phyloP scores from a whole-genome alignment of 2,329 filamentous ascomycete genomes.

The Rhinocladiella similis region DNA sequence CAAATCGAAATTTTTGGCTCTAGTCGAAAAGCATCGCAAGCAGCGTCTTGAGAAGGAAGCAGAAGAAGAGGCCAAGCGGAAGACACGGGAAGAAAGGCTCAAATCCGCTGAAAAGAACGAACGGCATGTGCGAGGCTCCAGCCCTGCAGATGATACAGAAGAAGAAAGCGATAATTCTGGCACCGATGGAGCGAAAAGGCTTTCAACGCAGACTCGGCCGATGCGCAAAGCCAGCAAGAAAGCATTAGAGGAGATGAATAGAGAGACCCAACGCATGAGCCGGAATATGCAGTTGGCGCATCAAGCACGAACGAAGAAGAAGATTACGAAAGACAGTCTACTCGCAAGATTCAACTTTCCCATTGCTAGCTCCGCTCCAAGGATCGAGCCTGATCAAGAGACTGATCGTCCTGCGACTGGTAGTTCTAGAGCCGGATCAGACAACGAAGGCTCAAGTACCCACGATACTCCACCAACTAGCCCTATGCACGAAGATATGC shows the following conservation, averaged over 20 bases:
- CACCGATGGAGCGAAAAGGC: slow-evolving; percentile 63
- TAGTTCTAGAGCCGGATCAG: slow-evolving; percentile 54
- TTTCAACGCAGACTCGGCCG: slow-evolving; percentile 63
- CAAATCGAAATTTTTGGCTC: slow-evolving; percentile 66
- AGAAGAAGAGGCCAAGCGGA: slow-evolving; percentile 45
- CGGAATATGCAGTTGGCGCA: slow-evolving; percentile 90
- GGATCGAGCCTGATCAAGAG: slow-evolving; percentile 23
- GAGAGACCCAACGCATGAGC: slow-evolving; percentile 88
- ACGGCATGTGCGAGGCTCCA: slow-evolving; percentile 31
- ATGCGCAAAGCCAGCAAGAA: slow-evolving; percentile 89
- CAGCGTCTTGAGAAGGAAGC: slow-evolving; percentile 69
- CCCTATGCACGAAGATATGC: slow-evolving; percentile 37
- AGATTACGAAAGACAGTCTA: slow-evolving; percentile 78
- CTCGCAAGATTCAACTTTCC: slow-evolving; percentile 79
- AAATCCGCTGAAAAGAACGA: slow-evolving; percentile 29
- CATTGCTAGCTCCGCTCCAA: slow-evolving; percentile 27
- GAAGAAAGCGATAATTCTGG: slow-evolving; percentile 59
- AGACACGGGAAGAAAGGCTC: slow-evolving; percentile 34
- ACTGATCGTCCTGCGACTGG: slow-evolving; percentile 40
- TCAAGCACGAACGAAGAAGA: slow-evolving; percentile 87
- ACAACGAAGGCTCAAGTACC: slow-evolving; percentile 43
- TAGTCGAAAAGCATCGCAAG: slow-evolving; percentile 71
- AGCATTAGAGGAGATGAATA: slow-evolving; percentile 89
- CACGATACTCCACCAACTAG: slow-evolving; percentile 73
- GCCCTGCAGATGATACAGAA: slow-evolving; percentile 42